A percentile compares a stretch with the other conserved stretches of the same genome.
phyloP scores from a whole-genome alignment of 2,329 filamentous ascomycete genomes.

The Pyricularia sp. region DNA sequence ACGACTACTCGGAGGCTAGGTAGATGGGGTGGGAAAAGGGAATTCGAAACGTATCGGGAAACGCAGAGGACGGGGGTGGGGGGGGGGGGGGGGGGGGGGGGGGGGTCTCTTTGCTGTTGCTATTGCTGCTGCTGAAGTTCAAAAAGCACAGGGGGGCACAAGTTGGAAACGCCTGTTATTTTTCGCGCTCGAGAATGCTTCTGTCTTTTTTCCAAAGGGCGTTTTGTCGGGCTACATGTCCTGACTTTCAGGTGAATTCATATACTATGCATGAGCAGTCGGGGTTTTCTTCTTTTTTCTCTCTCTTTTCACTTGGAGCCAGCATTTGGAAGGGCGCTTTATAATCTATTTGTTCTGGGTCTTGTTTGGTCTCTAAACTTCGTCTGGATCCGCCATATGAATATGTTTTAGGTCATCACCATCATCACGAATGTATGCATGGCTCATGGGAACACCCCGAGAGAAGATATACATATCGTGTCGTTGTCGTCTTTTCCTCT shows the following conservation, averaged over 20 bases:
- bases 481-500: neutral
- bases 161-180: neutral
- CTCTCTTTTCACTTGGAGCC: neutral
- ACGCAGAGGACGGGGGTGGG: neutral
- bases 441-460: neutral
- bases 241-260: neutral
- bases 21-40: conserved; percentile 10
- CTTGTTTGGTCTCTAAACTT: neutral
- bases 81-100: too few species aligned
- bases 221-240: neutral
- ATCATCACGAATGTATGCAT: neutral
- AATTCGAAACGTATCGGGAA: neutral
- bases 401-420: neutral
- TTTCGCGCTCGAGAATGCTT: neutral
- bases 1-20: conserved; percentile 64
- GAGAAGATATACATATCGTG: neutral
- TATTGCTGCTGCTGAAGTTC: neutral
- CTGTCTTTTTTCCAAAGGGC: neutral
- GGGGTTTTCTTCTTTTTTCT: neutral
- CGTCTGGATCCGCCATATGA: neutral
- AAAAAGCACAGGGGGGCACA: neutral
- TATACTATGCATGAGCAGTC: neutral
- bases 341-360: neutral
- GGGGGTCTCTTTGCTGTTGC: neutral
- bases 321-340: neutral